Percentiles rank a stretch among this genome's conserved stretches.
Evolutionary conservation across 169 alveolate genomes (phyloP).

Genomic region (Neospora caninum): DNA sequence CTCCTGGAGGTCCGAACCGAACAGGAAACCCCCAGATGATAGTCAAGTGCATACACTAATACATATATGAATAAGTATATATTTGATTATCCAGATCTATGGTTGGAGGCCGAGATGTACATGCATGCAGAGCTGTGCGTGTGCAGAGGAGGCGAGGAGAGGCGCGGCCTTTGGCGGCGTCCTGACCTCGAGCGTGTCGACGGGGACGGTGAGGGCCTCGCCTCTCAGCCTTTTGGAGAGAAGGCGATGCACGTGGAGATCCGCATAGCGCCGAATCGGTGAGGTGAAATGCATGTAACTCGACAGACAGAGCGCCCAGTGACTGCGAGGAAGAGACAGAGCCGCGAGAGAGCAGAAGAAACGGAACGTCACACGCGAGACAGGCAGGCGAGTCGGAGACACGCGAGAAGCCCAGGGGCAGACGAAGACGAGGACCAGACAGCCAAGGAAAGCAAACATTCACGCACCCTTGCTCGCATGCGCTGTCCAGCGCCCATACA

Average conservation of each 20-base stretch:
- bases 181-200: conserved; percentile 43
- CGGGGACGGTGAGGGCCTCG: not conserved
- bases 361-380: not conserved
- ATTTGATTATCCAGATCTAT: too few species aligned
- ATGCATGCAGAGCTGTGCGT: not conserved
- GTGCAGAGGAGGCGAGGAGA: not conserved
- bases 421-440: not conserved
- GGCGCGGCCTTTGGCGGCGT: not conserved
- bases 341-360: not conserved
- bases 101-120: not conserved
- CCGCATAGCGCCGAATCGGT: conserved; percentile 99
- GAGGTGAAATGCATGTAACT: conserved; percentile 98
- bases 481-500: not conserved
- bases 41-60: too few species aligned
- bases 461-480: too few species aligned
- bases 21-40: too few species aligned
- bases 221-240: conserved; percentile 35
- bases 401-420: not conserved
- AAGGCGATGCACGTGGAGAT: conserved; percentile 95
- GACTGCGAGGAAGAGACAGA: conserved; percentile 71
- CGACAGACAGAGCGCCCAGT: conserved; percentile 97
- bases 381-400: not conserved
- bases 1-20: too few species aligned
- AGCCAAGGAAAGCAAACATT: not conserved
- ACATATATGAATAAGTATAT: too few species aligned